A percentile compares a stretch with the other conserved stretches of the same genome.
phyloP scores from a whole-genome alignment of 78 protist genomes.

The Monocercomonoides exilis region DNA sequence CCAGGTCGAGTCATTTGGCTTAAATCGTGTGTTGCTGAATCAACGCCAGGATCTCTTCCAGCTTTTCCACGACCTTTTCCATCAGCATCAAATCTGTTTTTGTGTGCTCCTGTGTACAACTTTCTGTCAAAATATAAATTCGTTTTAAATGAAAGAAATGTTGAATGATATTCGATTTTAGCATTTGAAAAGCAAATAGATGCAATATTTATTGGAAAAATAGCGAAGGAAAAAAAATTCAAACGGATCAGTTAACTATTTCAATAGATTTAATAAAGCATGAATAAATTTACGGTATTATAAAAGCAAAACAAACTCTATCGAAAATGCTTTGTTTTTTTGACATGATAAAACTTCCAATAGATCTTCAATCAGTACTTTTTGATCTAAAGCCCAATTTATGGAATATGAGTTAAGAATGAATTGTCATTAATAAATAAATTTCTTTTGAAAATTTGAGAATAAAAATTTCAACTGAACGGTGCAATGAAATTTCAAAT shows the following conservation, averaged over 20 bases:
- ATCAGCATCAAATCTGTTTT: not conserved
- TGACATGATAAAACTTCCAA: no score
- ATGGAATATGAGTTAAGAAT: no score
- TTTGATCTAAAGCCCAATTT: no score
- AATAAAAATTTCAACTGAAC: no score
- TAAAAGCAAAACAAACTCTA: not conserved
- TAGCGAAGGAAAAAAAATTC: not conserved
- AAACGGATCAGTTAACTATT: not conserved
- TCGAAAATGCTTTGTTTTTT: not conserved
- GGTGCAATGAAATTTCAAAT: no score
- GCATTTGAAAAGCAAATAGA: not conserved
- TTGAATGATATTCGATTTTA: not conserved
- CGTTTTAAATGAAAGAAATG: not conserved
- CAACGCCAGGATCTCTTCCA: constrained; percentile 7
- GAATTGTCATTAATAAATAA: no score
- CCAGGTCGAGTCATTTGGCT: not conserved
- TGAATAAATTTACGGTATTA: not conserved
- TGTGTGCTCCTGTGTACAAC: not conserved
- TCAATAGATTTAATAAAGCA: not conserved
- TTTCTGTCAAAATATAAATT: not conserved
- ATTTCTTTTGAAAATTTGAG: no score
- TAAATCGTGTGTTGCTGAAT: constrained; percentile 6
- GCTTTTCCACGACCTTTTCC: constrained; percentile 6
- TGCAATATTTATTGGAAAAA: not conserved
- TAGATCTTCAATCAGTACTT: no score